Evolutionary conservation across 2,329 filamentous ascomycete species (phyloP).

Genomic region (Fusarium sp.): DNA sequence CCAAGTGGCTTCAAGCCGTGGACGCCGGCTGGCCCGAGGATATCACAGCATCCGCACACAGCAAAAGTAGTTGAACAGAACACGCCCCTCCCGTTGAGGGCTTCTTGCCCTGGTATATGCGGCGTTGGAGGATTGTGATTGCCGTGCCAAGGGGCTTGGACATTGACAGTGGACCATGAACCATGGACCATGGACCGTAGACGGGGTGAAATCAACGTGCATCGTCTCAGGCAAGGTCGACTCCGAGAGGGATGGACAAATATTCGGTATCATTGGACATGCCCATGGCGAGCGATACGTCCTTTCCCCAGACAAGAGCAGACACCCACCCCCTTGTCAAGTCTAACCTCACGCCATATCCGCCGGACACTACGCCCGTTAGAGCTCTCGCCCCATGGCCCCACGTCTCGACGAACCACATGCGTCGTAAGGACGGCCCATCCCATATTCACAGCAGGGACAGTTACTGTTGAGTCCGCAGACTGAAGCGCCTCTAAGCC

Average conservation of each 20-base stretch:
- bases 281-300: slow-evolving; percentile 17
- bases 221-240: slow-evolving; percentile 37
- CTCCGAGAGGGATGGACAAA: slow-evolving; percentile 28
- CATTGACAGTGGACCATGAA: slow-evolving; percentile 23
- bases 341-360: slow-evolving; percentile 47
- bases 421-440: slow-evolving; percentile 31
- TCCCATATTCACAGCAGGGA: slow-evolving; percentile 34
- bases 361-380: slow-evolving; percentile 46
- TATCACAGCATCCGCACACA: slow-evolving; percentile 15
- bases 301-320: slow-evolving; percentile 42
- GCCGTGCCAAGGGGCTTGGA: slow-evolving; percentile 30
- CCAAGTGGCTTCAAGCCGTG: slow-evolving; percentile 37
- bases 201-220: slow-evolving; percentile 27
- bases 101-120: slow-evolving; percentile 25
- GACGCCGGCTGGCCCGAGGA: slow-evolving; percentile 34
- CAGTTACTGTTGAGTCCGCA: slow-evolving; percentile 9
- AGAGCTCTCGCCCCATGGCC: slow-evolving; percentile 42
- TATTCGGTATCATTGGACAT: slow-evolving; percentile 30
- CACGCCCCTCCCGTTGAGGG: slow-evolving; percentile 26
- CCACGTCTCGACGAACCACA: slow-evolving; percentile 44
- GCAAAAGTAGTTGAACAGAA: background rate
- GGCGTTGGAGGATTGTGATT: slow-evolving; percentile 31
- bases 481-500: slow-evolving; percentile 22
- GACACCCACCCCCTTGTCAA: slow-evolving; percentile 35
- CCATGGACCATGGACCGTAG: slow-evolving; percentile 22